A percentile compares a stretch with the other conserved stretches of the same genome.
These are phyloP conservation scores for Phylloboletellus chloephorus DNA, from an alignment of 1,284 basidiomycete genomes.

Conservation along the genomic window DNA sequence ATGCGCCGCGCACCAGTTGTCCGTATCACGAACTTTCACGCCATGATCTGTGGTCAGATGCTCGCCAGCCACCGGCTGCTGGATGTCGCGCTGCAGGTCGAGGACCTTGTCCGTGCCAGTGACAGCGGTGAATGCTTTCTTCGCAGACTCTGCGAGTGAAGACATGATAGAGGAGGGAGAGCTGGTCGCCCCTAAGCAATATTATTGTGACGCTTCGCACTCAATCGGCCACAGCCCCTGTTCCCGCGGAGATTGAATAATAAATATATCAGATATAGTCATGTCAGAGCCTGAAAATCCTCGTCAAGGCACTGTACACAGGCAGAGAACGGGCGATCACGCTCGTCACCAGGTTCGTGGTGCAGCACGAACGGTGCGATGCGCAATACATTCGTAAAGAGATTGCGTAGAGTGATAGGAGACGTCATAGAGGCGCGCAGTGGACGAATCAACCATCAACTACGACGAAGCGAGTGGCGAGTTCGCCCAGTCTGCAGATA, in stretches of 20 bases:
- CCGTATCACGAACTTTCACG: conserved; percentile 53
- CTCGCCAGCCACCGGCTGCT: conserved; percentile 35
- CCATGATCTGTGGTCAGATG: conserved; percentile 60
- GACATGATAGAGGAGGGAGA: conserved; percentile 19
- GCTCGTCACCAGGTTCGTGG: conserved; percentile 51
- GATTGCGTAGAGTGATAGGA: conserved; percentile 40
- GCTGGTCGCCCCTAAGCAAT: too few species aligned
- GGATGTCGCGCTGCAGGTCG: conserved; percentile 43
- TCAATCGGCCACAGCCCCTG: conserved; percentile 5
- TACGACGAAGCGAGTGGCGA: conserved; percentile 34
- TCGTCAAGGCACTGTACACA: conserved; percentile 29
- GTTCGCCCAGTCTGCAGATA: conserved; percentile 27
- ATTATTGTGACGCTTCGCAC: too few species aligned
- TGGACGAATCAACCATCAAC: conserved; percentile 39
- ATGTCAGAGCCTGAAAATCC: conserved; percentile 33
- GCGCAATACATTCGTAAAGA: conserved; percentile 52
- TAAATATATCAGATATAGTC: conserved; percentile 14
- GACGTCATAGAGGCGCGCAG: conserved; percentile 26
- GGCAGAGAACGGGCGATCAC: conserved; percentile 43
- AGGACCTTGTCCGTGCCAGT: conserved; percentile 19
- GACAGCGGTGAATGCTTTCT: conserved; percentile 8
- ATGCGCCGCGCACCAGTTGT: conserved; percentile 51
- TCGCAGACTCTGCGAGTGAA: conserved; percentile 13
- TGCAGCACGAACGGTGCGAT: conserved; percentile 53
- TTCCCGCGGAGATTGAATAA: neutral